Conservation (phyloP, 179 eudicot species). For the Silene noctiflora region DNA sequence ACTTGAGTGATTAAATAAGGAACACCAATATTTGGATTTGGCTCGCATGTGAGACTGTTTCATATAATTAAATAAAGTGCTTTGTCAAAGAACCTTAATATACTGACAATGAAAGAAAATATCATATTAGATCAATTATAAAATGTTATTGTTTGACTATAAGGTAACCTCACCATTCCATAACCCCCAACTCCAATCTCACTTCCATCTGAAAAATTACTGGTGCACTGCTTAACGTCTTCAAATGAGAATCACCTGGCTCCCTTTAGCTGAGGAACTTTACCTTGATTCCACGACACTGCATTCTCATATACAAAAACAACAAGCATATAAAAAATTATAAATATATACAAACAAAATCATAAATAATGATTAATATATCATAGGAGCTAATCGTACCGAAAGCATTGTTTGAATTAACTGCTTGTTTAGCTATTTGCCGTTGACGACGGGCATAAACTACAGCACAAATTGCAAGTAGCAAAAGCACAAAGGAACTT, state of each 20-base stretch:
- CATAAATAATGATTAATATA: background rate
- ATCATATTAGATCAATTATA: too few species aligned
- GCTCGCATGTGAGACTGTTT: too few species aligned
- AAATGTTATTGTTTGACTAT: background rate
- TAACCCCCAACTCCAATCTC: conserved; percentile 72
- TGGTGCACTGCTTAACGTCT: conserved; percentile 53
- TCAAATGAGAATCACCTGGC: conserved; percentile 55
- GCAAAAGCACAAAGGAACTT: conserved; percentile 43
- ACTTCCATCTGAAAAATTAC: conserved; percentile 47
- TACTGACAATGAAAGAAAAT: background rate
- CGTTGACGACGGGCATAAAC: conserved; percentile 54
- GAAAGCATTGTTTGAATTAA: conserved; percentile 49
- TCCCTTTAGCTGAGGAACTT: conserved; percentile 63
- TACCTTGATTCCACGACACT: conserved; percentile 64
- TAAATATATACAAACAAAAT: background rate
- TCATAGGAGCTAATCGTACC: conserved; percentile 34
- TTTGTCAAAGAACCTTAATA: background rate
- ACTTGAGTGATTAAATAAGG: background rate
- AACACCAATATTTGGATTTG: too few species aligned
- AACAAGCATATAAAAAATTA: background rate
- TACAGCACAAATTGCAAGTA: conserved; percentile 50
- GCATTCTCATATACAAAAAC: conserved; percentile 28
- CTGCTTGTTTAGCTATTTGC: conserved; percentile 49
- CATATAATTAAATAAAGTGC: too few species aligned
- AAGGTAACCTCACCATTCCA: conserved; percentile 48